Percentiles rank a stretch among this genome's conserved stretches.
phyloP scores from a whole-genome alignment of 2,329 filamentous ascomycete species.

The Penicillium hesseltinei region DNA sequence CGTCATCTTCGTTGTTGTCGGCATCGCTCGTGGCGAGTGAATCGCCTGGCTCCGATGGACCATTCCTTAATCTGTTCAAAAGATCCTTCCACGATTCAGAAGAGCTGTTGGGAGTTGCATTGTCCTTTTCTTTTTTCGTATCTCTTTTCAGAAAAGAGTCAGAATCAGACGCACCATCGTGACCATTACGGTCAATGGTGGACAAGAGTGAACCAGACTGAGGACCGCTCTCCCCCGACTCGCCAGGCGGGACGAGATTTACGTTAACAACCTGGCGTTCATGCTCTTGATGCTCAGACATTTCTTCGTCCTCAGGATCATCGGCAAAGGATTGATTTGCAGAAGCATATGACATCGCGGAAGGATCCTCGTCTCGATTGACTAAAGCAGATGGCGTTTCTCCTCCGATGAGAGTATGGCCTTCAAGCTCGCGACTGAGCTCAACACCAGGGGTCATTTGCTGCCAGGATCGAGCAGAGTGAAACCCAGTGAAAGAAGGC shows the following conservation, averaged over 20 bases:
- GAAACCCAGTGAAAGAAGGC: conserved; percentile 23
- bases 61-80: neutral
- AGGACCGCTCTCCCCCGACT: conserved; percentile 6
- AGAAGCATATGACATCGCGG: conserved; percentile 19
- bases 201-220: conserved; percentile 18
- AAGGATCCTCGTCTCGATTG: conserved; percentile 15
- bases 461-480: conserved; percentile 23
- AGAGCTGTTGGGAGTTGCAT: neutral
- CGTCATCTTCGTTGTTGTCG: neutral
- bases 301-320: conserved; percentile 3
- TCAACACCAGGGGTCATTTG: conserved; percentile 11
- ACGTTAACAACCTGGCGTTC: conserved; percentile 19
- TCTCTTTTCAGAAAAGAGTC: neutral
- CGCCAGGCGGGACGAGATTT: neutral
- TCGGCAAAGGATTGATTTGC: conserved; percentile 18
- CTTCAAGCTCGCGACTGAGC: conserved; percentile 15
- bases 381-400: conserved; percentile 7
- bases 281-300: neutral
- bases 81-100: conserved; percentile 3
- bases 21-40: neutral
- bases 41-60: neutral
- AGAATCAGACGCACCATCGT: neutral
- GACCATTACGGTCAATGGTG: conserved; percentile 5
- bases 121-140: neutral
- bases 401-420: conserved; percentile 24